Base-by-base conservation (phyloP, 2,329 filamentous ascomycete species). In the Alternaria sp. region DNA sequence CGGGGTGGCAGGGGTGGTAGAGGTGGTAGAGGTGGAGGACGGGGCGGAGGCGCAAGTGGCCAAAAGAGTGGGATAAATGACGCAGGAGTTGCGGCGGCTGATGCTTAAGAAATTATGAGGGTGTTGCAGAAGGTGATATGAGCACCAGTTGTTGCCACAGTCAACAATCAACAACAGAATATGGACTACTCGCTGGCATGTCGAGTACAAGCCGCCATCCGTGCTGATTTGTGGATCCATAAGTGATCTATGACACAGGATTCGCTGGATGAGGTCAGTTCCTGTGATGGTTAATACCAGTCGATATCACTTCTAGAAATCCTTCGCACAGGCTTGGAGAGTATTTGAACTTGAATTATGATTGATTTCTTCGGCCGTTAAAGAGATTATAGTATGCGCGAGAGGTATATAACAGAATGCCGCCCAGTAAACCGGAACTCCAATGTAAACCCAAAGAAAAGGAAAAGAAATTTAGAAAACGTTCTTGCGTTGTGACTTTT, bases 61-160 rank as follows among this genome's bases (percentile, higher is more conserved):
- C 75, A 72, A 56, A 57, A 61, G 41, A 72, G 44, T 46, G 67
- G 39, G 9, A 68, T 57, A 43, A 70, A 75, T 52, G 69, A 75
- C 61, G 59, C 59, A 18, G 57, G 58, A 22, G 73, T 74, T 62
- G 5, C 72, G 28, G 28, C 66, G 46, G 66, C 63, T 26, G 70
- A 67, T 11, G 63, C 56, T 36, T 70, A 55, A 67, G 20, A n/a
- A 22, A 5, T n/a, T 20, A 18, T n/a, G 7, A 14, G 18, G n/a
- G 9, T 32, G 9, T 8, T 7, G 20, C 18, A 6, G 4, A 54
- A 9, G 14, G 30, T 5, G 47, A 54, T n/a, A 16, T 16, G 18
- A 4, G 34, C 5, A 22, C 14, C 4, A 5, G 7, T 38, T 1
- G 3, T 26, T 14, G 12, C 1, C 5, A 8, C n/a, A n/a, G 16